These are phyloP conservation scores for Novymonas esmeraldas DNA, from an alignment of 208 protist species.

Conservation along the genomic window DNA sequence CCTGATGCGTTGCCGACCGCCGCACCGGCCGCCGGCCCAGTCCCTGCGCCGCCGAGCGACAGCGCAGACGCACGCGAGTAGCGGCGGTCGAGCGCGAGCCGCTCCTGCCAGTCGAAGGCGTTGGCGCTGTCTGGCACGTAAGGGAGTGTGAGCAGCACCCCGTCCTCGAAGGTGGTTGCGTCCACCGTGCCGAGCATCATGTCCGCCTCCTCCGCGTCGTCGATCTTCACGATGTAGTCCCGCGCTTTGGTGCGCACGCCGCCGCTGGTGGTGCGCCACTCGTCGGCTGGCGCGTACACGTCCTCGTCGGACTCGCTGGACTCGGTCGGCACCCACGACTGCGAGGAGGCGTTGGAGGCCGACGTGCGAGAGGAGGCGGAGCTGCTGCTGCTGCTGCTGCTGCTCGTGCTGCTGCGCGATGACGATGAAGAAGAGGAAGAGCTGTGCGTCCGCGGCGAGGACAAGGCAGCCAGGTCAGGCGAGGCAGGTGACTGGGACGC, in stretches of 20 bases:
- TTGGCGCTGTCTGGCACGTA: constrained; percentile 78
- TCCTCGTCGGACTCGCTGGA: constrained; percentile 33
- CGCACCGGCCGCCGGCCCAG: background rate
- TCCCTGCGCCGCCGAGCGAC: background rate
- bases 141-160: constrained; percentile 76
- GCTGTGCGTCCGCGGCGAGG: background rate
- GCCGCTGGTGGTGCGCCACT: constrained; percentile 26
- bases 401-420: constrained; percentile 1
- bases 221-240: constrained; percentile 86
- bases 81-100: constrained; percentile 70
- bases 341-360: constrained; percentile 6
- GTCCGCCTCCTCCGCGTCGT: constrained; percentile 90
- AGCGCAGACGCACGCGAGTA: constrained; percentile 41
- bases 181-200: constrained; percentile 81
- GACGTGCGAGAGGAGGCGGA: constrained; percentile 5
- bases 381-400: constrained; percentile 5
- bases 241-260: constrained; percentile 26
- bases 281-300: constrained; percentile 31
- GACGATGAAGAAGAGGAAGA: constrained; percentile 11
- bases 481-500: background rate
- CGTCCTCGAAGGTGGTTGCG: constrained; percentile 66
- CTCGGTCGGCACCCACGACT: constrained; percentile 35
- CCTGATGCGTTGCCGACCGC: background rate
- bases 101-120: constrained; percentile 66
- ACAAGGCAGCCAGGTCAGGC: background rate